These are phyloP conservation scores for Xylaria flabelliformis DNA, from an alignment of 495 filamentous ascomycete genomes.

Conservation along the genomic window DNA sequence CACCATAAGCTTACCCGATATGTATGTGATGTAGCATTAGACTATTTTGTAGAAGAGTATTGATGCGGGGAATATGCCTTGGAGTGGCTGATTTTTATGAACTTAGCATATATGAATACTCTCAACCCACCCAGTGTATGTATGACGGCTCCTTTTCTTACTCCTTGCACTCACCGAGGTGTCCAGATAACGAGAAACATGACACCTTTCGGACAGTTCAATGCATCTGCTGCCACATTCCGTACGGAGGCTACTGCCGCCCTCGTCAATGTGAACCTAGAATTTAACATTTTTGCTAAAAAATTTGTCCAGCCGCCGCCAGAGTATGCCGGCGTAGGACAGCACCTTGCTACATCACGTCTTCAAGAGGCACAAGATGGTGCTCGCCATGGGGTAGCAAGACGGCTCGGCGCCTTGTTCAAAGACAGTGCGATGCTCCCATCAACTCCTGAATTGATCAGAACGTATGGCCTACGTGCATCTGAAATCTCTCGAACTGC, in stretches of 20 bases:
- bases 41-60: not conserved
- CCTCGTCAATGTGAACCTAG: conserved; percentile 7
- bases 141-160: not conserved
- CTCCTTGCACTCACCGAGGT: not conserved
- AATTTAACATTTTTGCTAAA: conserved; percentile 10
- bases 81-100: not conserved
- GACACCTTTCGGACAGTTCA: conserved; percentile 11
- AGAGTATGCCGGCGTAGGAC: conserved; percentile 18
- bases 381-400: conserved; percentile 38
- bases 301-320: not conserved
- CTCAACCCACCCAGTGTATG: not conserved
- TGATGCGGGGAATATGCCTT: not conserved
- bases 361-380: conserved; percentile 6
- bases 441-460: conserved; percentile 41
- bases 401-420: conserved; percentile 44
- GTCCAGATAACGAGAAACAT: not conserved
- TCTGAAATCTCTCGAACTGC: conserved; percentile 42
- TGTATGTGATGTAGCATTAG: not conserved
- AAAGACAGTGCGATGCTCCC: conserved; percentile 32
- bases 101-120: not conserved
- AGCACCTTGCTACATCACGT: conserved; percentile 11
- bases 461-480: conserved; percentile 46
- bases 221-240: conserved; percentile 10
- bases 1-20: not conserved
- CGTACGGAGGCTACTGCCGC: conserved; percentile 12